Conservation (phyloP, 2,329 filamentous ascomycete species). For the Bipolaris gigantea region DNA sequence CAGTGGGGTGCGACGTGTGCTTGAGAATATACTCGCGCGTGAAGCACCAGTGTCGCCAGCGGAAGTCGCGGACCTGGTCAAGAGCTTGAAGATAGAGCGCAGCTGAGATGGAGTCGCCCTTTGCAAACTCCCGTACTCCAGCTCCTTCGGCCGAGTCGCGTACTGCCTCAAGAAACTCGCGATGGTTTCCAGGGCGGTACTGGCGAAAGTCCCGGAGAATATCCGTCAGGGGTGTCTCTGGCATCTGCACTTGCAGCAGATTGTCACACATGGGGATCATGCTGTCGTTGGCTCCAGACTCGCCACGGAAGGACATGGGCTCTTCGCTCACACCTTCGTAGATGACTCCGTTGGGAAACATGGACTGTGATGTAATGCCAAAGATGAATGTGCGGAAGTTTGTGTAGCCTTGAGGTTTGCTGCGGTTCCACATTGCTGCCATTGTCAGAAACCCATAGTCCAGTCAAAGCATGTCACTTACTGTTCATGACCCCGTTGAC, state of each 20-base stretch:
- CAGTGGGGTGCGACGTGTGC: conserved; percentile 73
- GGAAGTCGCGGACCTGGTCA: conserved; percentile 77
- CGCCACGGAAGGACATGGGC: conserved; percentile 82
- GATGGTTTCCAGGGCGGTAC: conserved; percentile 87
- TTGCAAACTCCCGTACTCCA: conserved; percentile 62
- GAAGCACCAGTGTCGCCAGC: conserved; percentile 86
- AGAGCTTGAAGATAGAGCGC: conserved; percentile 56
- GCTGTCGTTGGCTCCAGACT: conserved; percentile 91
- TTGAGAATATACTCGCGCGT: conserved; percentile 83
- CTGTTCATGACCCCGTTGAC: conserved; percentile 81
- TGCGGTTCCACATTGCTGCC: conserved; percentile 83
- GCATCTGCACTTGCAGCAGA: conserved; percentile 83
- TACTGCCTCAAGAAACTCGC: conserved; percentile 78
- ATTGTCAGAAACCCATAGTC: conserved; percentile 5
- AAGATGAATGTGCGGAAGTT: conserved; percentile 97
- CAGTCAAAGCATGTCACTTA: conserved; percentile 37
- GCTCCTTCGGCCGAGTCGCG: conserved; percentile 54
- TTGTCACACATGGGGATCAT: conserved; percentile 92
- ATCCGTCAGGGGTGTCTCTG: conserved; percentile 81
- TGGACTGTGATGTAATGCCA: conserved; percentile 87
- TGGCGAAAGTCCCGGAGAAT: conserved; percentile 87
- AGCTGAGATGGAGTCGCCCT: conserved; percentile 62
- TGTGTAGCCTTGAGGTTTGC: conserved; percentile 79
- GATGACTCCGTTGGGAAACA: conserved; percentile 90
- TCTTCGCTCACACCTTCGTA: conserved; percentile 81